phyloP scores from a whole-genome alignment of 176 grass and related monocot species.

The Triticum monococcum region DNA sequence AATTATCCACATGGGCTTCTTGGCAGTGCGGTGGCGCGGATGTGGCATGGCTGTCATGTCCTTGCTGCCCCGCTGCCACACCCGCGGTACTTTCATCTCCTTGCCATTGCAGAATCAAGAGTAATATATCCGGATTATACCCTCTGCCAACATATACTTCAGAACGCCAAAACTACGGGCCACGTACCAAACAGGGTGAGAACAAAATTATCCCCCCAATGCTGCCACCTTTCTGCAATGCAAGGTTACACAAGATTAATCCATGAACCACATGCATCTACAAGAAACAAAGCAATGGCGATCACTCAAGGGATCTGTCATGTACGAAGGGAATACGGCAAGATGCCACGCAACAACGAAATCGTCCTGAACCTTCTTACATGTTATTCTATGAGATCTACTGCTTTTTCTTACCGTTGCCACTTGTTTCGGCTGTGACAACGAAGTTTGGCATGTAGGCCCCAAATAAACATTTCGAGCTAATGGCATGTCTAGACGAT shows the following conservation, averaged over 20 bases:
- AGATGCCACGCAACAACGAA: background rate
- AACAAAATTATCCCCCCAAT: background rate
- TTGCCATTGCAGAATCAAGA: conserved; percentile 33
- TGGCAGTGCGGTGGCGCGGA: conserved; percentile 55
- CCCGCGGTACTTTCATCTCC: conserved; percentile 58
- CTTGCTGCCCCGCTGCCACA: conserved; percentile 63
- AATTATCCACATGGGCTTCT: conserved; percentile 87
- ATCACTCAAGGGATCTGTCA: background rate
- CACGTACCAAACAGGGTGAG: conserved; percentile 12
- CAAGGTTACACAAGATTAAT: conserved; percentile 32
- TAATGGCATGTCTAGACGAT: background rate
- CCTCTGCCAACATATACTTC: conserved; percentile 1
- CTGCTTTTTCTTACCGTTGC: background rate
- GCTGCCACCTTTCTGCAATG: conserved; percentile 43
- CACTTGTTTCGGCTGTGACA: background rate
- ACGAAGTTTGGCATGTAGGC: background rate
- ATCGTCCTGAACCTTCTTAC: background rate
- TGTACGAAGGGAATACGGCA: background rate
- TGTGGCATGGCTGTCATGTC: conserved; percentile 62
- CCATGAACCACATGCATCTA: background rate
- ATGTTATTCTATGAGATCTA: conserved; percentile 13
- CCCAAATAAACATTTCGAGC: background rate
- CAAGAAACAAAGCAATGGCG: background rate
- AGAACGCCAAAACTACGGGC: conserved; percentile 12
- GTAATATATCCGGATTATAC: conserved; percentile 7